Evolutionary conservation across 2,329 filamentous ascomycete species (phyloP), one percentile per base, ranked within the genome.

Genomic region (Fusarium sp.): DNA sequence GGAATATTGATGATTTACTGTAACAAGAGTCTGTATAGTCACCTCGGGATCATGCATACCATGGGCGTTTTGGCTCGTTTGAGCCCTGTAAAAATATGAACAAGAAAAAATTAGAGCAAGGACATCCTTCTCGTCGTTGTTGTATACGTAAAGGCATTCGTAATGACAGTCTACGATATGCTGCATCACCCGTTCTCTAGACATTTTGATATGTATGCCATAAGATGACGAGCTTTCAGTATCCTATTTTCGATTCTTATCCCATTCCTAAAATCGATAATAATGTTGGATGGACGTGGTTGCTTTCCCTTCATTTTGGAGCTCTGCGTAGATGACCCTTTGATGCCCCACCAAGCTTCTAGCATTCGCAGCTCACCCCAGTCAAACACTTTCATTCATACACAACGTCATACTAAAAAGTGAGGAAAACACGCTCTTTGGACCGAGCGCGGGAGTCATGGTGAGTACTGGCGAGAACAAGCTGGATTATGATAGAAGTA

Each of bases 21-120:
- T 73, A 74, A 67, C 62, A 76, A 73, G 66, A 73, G 57, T 71
- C 62, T 76, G 72, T 78, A 75, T 74, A 77, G 67, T 72, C 70
- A 74, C 69, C 55, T 69, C 65, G 57, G 70, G 65, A 68, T 73
- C 67, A 71, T 78, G 76, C 75, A 78, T 79, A 73, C 69, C 64
- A 66, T 72, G 69, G 74, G 78, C 76, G 77, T 80, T 77, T 71
- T 70, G 71, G 72, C 73, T 77, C 61, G 47, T 58, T 72, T 69
- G 67, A 61, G 75, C 68, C 70, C 72, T 79, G 70, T 78, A 75
- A 51, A 62, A 75, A 72, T 74, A 74, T 65, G 38, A 71, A 67
- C 55, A 67, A 65, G 56, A 71, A 42, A 59, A 62, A 56, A 15
- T 46, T 46, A 28, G 44, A 47, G 13, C 20, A 37, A 36, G 11